phyloP scores from a whole-genome alignment of 345 rosid species.

The Theobroma cacao region DNA sequence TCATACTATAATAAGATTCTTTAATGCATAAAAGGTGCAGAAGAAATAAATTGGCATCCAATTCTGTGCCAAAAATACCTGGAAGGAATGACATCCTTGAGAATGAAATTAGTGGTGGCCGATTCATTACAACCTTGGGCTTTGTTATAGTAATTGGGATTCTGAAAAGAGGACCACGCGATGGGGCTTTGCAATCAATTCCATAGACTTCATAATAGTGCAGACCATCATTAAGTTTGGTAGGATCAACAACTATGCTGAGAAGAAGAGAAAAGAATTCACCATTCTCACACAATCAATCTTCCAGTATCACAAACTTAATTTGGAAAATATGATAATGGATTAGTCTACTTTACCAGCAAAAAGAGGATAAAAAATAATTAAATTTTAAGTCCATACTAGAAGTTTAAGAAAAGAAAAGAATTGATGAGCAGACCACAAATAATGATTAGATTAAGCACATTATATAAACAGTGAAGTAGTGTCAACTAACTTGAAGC shows the following conservation, averaged over 20 bases:
- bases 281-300: neutral
- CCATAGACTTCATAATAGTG: constrained; percentile 92
- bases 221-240: constrained; percentile 73
- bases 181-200: constrained; percentile 89
- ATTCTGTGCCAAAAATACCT: constrained; percentile 39
- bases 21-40: neutral
- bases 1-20: neutral
- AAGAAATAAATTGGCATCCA: neutral
- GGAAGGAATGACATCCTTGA: constrained; percentile 77
- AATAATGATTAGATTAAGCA: neutral
- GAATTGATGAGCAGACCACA: neutral
- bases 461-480: constrained; percentile 10
- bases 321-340: neutral
- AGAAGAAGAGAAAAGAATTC: constrained; percentile 24
- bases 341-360: neutral
- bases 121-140: constrained; percentile 56
- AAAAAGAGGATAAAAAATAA: neutral
- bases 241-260: constrained; percentile 95
- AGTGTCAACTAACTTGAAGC: constrained; percentile 78
- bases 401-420: neutral
- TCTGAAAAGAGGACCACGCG: constrained; percentile 93
- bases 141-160: constrained; percentile 83
- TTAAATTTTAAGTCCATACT: neutral
- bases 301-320: neutral
- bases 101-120: constrained; percentile 72